phyloP scores from a whole-genome alignment of 1,139 yeast species.

The Candida freyschussii region DNA sequence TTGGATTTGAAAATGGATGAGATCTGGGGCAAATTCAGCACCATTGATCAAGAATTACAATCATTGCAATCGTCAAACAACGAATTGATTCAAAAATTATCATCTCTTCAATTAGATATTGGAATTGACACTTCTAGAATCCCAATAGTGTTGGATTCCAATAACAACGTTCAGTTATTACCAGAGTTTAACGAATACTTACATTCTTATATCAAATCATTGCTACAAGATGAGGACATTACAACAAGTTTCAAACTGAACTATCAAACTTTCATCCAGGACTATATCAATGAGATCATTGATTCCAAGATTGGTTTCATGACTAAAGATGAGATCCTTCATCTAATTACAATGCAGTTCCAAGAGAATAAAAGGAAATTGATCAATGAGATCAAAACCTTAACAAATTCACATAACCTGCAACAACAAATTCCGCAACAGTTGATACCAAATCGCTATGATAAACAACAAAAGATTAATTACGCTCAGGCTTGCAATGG shows the following conservation, averaged over 20 bases:
- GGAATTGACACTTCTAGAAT: slow-evolving; percentile 9
- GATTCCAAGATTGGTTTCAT: slow-evolving; percentile 19
- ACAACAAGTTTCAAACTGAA: slow-evolving; percentile 13
- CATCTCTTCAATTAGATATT: slow-evolving; percentile 8
- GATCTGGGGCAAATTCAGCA: slow-evolving; percentile 8
- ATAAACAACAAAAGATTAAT: slow-evolving; percentile 13
- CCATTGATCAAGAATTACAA: slow-evolving; percentile 11
- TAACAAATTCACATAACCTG: slow-evolving; percentile 3
- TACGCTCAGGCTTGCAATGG: slow-evolving; percentile 21
- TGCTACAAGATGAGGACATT: slow-evolving; percentile 3
- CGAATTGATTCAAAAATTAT: slow-evolving; percentile 7
- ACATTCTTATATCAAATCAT: slow-evolving; percentile 9
- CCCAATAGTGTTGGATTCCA: slow-evolving; percentile 20
- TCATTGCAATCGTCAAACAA: slow-evolving; percentile 7
- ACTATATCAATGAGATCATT: slow-evolving; percentile 16
- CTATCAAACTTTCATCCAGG: slow-evolving; percentile 13
- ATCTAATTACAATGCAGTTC: slow-evolving; percentile 18
- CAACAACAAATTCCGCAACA: slow-evolving; percentile 2
- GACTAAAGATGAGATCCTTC: slow-evolving; percentile 19
- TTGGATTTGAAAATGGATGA: slow-evolving; percentile 21
- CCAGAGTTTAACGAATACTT: slow-evolving; percentile 23
- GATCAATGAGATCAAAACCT: slow-evolving; percentile 19
- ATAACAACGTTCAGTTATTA: slow-evolving; percentile 16
- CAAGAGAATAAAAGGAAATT: slow-evolving; percentile 21
- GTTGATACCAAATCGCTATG: slow-evolving; percentile 1